These are phyloP conservation scores for Saccharomycopsis synnaedendra DNA, from an alignment of 805 yeast genomes.

Conservation along the genomic window DNA sequence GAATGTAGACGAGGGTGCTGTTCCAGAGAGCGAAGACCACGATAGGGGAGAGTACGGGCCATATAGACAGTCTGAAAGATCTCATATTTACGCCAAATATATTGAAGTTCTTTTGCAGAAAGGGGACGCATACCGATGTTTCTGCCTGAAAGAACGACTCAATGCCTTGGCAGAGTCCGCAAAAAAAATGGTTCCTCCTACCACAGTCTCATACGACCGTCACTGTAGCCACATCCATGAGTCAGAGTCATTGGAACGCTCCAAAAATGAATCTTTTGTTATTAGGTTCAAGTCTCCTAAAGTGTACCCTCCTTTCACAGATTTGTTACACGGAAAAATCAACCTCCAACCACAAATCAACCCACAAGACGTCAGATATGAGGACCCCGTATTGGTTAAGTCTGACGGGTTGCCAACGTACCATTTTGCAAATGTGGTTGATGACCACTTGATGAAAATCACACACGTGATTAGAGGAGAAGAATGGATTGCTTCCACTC, in stretches of 20 bases:
- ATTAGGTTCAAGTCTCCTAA: slow-evolving; percentile 73
- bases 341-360: slow-evolving; percentile 76
- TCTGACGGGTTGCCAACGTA: slow-evolving; percentile 96
- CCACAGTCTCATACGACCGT: slow-evolving; percentile 86
- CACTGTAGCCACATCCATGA: slow-evolving; percentile 43
- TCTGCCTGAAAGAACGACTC: slow-evolving; percentile 73
- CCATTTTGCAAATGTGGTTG: slow-evolving; percentile 92
- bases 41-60: slow-evolving; percentile 52
- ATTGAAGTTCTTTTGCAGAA: slow-evolving; percentile 42
- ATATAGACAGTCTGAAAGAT: slow-evolving; percentile 76
- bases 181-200: slow-evolving; percentile 66
- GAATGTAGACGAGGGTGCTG: slow-evolving; percentile 74
- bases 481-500: slow-evolving; percentile 95
- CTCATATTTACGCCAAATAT: slow-evolving; percentile 51
- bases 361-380: slow-evolving; percentile 59
- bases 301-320: slow-evolving; percentile 53
- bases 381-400: slow-evolving; percentile 81
- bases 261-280: slow-evolving; percentile 27
- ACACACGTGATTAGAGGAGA: slow-evolving; percentile 96
- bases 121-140: slow-evolving; percentile 79
- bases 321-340: slow-evolving; percentile 67
- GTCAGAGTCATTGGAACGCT: slow-evolving; percentile 23
- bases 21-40: not conserved
- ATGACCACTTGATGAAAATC: slow-evolving; percentile 85
- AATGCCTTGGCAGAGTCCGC: slow-evolving; percentile 63